Conservation (phyloP, 305 asterid genomes). For the Coffea humblotiana region DNA sequence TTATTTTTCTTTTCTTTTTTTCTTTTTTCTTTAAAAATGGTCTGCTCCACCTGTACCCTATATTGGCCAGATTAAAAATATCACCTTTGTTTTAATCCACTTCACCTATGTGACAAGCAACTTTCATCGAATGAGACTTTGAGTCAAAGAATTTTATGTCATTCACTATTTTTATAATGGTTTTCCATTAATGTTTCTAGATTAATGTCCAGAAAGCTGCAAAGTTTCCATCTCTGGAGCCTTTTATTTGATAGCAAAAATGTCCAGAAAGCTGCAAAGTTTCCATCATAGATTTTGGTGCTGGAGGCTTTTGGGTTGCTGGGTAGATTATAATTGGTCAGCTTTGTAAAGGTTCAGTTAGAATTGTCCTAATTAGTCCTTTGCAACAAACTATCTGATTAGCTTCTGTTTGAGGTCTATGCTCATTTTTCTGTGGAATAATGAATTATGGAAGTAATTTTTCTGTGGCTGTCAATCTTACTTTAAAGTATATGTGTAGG, state of each 20-base stretch:
- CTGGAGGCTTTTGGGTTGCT: background rate
- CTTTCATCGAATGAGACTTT: background rate
- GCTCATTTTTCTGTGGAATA: background rate
- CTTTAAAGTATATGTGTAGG: constrained; percentile 41
- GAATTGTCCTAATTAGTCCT: background rate
- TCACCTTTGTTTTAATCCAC: background rate
- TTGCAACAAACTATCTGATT: background rate
- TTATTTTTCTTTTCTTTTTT: no score
- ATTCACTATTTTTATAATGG: background rate
- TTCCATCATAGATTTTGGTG: background rate
- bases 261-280: background rate
- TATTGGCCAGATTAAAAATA: no score
- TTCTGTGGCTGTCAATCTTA: constrained; percentile 1
- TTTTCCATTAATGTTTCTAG: background rate
- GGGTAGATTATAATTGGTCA: background rate
- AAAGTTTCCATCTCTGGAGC: background rate
- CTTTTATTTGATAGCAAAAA: no score
- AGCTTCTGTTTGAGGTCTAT: background rate
- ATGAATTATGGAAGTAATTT: background rate
- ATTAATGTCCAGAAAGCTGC: background rate
- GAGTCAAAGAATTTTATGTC: background rate
- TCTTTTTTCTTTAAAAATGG: no score
- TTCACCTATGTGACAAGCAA: background rate
- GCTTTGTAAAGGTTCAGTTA: background rate
- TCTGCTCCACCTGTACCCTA: no score